A percentile compares a stretch with the other conserved stretches of the same genome.
phyloP scores from a whole-genome alignment of 1,284 basidiomycete species.

The Leucoagaricus sp. region DNA sequence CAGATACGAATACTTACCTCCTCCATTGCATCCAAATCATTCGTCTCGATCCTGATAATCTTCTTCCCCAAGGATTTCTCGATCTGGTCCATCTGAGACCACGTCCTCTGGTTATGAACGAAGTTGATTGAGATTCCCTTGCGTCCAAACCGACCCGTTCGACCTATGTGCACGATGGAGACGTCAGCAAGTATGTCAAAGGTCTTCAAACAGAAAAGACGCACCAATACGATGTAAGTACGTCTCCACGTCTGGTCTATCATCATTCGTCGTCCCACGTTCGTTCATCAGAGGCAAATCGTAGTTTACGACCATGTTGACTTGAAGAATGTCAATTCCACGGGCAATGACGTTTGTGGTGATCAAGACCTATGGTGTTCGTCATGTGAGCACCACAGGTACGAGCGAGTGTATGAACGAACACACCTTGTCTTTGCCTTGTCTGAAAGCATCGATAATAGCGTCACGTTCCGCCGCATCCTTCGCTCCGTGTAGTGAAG shows the following conservation, averaged over 20 bases:
- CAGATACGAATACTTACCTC: slow-evolving; percentile 48
- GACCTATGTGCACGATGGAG: slow-evolving; percentile 52
- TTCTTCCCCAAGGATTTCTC: slow-evolving; percentile 74
- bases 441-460: slow-evolving; percentile 94
- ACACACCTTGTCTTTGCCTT: slow-evolving; percentile 90
- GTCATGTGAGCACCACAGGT: not conserved
- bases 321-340: slow-evolving; percentile 98
- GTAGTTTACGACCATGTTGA: slow-evolving; percentile 99
- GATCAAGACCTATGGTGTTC: slow-evolving; percentile 63
- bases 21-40: slow-evolving; percentile 89
- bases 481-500: slow-evolving; percentile 94
- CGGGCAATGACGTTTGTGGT: slow-evolving; percentile 99
- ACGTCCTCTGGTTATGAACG: slow-evolving; percentile 85
- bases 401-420: not conserved
- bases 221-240: slow-evolving; percentile 97
- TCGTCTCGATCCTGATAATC: slow-evolving; percentile 82
- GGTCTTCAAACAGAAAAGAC: slow-evolving; percentile 26
- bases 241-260: slow-evolving; percentile 89
- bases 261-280: slow-evolving; percentile 42
- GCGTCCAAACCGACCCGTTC: slow-evolving; percentile 93
- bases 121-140: slow-evolving; percentile 98
- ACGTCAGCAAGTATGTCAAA: slow-evolving; percentile 9
- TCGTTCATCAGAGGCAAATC: slow-evolving; percentile 90
- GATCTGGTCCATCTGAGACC: slow-evolving; percentile 84
- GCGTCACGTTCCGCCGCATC: slow-evolving; percentile 87